Conservation (phyloP, 2,329 filamentous ascomycete species). For the Microsporum audouinii region DNA sequence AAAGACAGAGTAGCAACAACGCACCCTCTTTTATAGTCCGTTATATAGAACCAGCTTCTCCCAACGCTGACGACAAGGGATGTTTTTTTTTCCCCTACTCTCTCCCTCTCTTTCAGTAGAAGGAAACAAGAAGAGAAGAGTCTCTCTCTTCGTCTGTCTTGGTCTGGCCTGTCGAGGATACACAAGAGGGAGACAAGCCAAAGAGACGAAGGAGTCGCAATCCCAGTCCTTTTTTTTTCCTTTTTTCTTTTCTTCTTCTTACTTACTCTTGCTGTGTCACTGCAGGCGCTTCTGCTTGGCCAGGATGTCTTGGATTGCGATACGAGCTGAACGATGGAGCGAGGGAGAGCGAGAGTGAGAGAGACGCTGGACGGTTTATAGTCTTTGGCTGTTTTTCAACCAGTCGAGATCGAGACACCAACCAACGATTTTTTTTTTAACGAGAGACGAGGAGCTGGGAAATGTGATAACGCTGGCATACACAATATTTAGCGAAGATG, state of each 20-base stretch:
- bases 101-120: not conserved
- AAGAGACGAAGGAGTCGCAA: not conserved
- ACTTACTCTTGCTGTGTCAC: not conserved
- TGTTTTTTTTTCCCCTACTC: not conserved
- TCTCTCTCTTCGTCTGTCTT: not conserved
- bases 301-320: constrained; percentile 2
- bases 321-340: not conserved
- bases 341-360: not conserved
- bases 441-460: not conserved
- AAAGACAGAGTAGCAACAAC: constrained; percentile 1
- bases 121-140: not conserved
- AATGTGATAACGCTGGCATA: not conserved
- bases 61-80: not conserved
- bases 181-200: not conserved
- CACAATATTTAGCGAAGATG: not conserved
- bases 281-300: not conserved
- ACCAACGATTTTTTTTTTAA: not conserved
- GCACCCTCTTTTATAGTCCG: not conserved
- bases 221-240: not conserved
- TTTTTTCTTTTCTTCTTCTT: not conserved
- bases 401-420: not conserved
- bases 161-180: not conserved
- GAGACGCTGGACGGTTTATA: not conserved
- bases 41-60: not conserved
- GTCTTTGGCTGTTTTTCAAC: too few species aligned